These are phyloP conservation scores for Plantago rigida DNA, from an alignment of 305 asterid genomes.

Conservation along the genomic window DNA sequence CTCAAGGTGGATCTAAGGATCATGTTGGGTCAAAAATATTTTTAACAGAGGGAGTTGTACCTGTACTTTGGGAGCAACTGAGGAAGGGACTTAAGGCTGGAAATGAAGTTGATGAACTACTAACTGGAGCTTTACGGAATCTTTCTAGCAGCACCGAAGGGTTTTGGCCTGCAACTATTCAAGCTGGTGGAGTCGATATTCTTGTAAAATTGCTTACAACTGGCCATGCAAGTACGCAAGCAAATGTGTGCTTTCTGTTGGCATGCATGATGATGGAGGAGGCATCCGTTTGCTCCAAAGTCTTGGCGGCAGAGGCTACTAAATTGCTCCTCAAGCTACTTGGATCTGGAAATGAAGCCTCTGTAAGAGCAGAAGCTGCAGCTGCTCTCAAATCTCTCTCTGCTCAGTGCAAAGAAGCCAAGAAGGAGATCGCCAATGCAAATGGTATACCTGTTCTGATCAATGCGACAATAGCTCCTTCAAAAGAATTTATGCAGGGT, in stretches of 20 bases:
- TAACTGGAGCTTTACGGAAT: constrained; percentile 83
- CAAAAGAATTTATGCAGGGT: constrained; percentile 99
- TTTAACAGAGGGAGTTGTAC: constrained; percentile 98
- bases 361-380: constrained; percentile 98
- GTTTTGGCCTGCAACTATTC: constrained; percentile 79
- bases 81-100: constrained; percentile 88
- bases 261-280: constrained; percentile 98
- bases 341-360: constrained; percentile 79
- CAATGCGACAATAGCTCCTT: constrained; percentile 98
- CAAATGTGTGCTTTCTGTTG: constrained; percentile 91
- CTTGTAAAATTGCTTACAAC: constrained; percentile 76
- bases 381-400: constrained; percentile 97
- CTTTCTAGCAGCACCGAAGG: constrained; percentile 96
- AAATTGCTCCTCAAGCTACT: constrained; percentile 81
- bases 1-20: constrained; percentile 95
- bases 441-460: constrained; percentile 89
- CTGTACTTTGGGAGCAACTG: constrained; percentile 84
- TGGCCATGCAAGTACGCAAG: constrained; percentile 83
- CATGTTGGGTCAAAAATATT: constrained; percentile 95
- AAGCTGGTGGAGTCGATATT: constrained; percentile 88
- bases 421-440: constrained; percentile 68
- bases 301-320: constrained; percentile 78
- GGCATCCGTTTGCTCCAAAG: constrained; percentile 73
- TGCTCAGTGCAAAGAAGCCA: constrained; percentile 87
- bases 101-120: constrained; percentile 66